Conservation (phyloP, 2,329 filamentous ascomycete genomes). For the Sporothrix brunneoviolacea region DNA sequence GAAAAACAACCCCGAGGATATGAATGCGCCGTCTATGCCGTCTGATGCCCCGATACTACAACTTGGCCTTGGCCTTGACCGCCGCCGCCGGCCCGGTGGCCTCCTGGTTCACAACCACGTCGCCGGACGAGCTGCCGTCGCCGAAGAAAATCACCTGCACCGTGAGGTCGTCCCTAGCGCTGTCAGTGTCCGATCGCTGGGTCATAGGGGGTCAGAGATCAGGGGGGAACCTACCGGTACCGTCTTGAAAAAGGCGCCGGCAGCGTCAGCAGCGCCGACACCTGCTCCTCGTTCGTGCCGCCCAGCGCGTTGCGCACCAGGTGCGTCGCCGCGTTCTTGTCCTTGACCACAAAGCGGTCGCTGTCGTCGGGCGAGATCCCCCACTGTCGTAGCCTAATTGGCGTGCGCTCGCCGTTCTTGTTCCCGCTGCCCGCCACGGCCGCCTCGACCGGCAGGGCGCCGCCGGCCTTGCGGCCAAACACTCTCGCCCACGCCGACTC, state of each 20-base stretch:
- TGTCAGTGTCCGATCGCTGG: slow-evolving; percentile 18
- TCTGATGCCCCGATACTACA: slow-evolving; percentile 21
- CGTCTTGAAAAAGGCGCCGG: slow-evolving; percentile 85
- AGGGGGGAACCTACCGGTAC: slow-evolving; percentile 69
- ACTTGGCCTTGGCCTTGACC: slow-evolving; percentile 29
- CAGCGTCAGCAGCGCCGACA: slow-evolving; percentile 84
- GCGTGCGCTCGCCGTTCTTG: slow-evolving; percentile 69
- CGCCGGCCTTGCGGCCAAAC: slow-evolving; percentile 32
- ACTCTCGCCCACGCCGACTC: slow-evolving; percentile 61
- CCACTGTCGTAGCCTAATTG: slow-evolving; percentile 88
- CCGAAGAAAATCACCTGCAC: slow-evolving; percentile 99
- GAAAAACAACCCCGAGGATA: no score
- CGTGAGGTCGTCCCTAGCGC: slow-evolving; percentile 76
- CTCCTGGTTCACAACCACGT: slow-evolving; percentile 77
- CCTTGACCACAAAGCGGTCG: slow-evolving; percentile 85
- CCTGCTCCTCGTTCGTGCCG: slow-evolving; percentile 86
- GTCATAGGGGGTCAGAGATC: no score
- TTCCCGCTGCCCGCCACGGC: slow-evolving; percentile 29
- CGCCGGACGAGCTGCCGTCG: slow-evolving; percentile 66
- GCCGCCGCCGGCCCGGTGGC: slow-evolving; percentile 56
- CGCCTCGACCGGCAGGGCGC: slow-evolving; percentile 67
- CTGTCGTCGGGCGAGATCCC: slow-evolving; percentile 67
- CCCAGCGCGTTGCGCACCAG: slow-evolving; percentile 91
- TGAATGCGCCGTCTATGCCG: no score
- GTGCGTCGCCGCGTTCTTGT: slow-evolving; percentile 94